Evolutionary conservation across 441 rosid genomes (phyloP).

Genomic region (Populus hybrid): DNA sequence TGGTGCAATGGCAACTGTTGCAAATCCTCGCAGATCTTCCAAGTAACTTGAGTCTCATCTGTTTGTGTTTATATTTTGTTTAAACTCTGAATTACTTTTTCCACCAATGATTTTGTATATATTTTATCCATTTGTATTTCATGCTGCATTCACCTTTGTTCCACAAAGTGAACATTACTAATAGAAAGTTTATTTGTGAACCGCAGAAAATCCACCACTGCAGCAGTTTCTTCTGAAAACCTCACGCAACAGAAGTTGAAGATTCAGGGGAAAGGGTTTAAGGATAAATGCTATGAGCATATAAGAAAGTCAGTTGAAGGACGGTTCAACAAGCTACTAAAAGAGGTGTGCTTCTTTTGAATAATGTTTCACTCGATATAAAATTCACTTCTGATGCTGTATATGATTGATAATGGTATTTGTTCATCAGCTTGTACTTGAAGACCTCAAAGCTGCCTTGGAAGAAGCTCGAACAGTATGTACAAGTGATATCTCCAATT

Average conservation of each 20-base stretch:
- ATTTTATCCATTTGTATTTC: not conserved
- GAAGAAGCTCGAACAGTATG: constrained; percentile 93
- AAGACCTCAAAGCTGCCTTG: constrained; percentile 93
- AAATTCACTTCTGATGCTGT: constrained; percentile 17
- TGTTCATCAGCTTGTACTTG: constrained; percentile 72
- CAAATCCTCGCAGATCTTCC: constrained; percentile 90
- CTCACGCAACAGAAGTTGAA: constrained; percentile 67
- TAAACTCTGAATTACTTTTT: not conserved
- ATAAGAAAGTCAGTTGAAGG: constrained; percentile 85
- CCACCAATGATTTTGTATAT: not conserved
- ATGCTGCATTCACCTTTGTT: constrained; percentile 14
- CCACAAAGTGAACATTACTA: not conserved
- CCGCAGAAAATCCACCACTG: constrained; percentile 64
- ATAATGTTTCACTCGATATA: not conserved
- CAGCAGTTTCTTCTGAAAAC: constrained; percentile 57
- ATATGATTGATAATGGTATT: constrained; percentile 27
- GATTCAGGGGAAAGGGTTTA: constrained; percentile 88
- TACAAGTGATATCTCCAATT: constrained; percentile 12
- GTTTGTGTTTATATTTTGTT: constrained; percentile 1
- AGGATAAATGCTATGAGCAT: constrained; percentile 97
- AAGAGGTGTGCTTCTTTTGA: constrained; percentile 45
- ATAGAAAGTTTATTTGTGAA: constrained; percentile 7
- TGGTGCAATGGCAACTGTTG: constrained; percentile 84
- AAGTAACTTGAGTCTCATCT: constrained; percentile 45
- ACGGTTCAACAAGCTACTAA: constrained; percentile 81